Evolutionary conservation across 805 yeast species (phyloP).

Genomic region (Wickerhamiella occidentalis): DNA sequence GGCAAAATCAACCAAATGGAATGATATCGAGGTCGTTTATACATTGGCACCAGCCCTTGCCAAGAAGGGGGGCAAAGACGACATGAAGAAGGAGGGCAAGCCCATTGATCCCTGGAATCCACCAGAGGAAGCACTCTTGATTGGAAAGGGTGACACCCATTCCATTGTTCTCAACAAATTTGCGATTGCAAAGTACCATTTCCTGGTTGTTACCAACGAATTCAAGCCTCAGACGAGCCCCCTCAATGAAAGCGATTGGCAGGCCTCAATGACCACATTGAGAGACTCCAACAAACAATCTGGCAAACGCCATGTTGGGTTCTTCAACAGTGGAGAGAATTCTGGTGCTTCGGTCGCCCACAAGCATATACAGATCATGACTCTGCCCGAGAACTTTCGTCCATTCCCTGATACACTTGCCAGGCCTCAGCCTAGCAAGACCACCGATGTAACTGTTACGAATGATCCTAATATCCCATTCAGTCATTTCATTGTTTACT

Average conservation of each 20-base stretch:
- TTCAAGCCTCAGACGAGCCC: constrained; percentile 64
- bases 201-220: constrained; percentile 63
- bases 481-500: constrained; percentile 70
- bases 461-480: constrained; percentile 52
- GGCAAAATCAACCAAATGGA: constrained; percentile 23
- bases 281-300: constrained; percentile 34
- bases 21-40: constrained; percentile 26
- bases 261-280: constrained; percentile 45
- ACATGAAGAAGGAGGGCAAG: constrained; percentile 5
- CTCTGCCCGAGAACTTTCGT: constrained; percentile 45
- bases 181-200: constrained; percentile 71
- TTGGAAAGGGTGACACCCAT: constrained; percentile 42
- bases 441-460: constrained; percentile 23
- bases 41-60: constrained; percentile 30
- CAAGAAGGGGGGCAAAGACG: constrained; percentile 25
- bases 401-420: constrained; percentile 47
- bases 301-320: constrained; percentile 53
- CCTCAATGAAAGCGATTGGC: constrained; percentile 57
- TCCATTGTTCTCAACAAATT: constrained; percentile 71
- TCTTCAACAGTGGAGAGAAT: constrained; percentile 76
- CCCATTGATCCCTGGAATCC: constrained; percentile 54
- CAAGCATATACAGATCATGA: constrained; percentile 79
- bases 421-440: constrained; percentile 14
- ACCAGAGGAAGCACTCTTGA: constrained; percentile 65
- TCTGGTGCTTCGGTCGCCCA: constrained; percentile 95